Conservation (phyloP, 495 filamentous ascomycete species). For the Astrothelium macrocarpum region DNA sequence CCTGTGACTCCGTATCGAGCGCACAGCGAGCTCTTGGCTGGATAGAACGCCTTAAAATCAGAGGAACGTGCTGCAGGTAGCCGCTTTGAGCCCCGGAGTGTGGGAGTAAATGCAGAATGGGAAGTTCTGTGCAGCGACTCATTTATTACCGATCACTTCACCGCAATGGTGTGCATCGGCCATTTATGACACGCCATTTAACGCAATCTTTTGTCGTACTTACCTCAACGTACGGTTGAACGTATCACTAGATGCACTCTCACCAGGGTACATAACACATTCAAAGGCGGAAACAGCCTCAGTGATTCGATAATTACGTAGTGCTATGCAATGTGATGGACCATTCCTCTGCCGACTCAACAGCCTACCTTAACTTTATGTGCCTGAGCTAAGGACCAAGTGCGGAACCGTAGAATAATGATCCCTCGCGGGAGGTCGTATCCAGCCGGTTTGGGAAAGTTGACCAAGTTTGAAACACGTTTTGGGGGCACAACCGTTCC, state of each 20-base stretch:
- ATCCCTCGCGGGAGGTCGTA: neutral
- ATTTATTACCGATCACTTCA: no score
- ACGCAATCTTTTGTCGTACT: no score
- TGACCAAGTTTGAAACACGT: neutral
- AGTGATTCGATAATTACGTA: neutral
- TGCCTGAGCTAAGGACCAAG: neutral
- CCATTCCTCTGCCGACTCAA: neutral
- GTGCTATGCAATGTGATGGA: neutral
- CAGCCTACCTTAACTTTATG: no score
- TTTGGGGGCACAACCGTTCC: neutral
- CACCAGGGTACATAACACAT: neutral
- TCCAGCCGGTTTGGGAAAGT: neutral
- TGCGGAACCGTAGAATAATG: neutral
- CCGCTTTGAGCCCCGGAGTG: neutral
- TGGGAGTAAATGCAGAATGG: no score
- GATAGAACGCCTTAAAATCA: no score
- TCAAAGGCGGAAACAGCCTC: neutral
- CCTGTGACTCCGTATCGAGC: no score
- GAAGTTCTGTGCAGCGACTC: no score
- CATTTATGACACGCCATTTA: no score
- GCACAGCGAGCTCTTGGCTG: neutral
- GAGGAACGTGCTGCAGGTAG: neutral
- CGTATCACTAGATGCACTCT: neutral
- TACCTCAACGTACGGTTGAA: no score
- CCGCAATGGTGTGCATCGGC: no score